Evolutionary conservation across 2,329 filamentous ascomycete species (phyloP).

Genomic region (Exophiala dermatitidis): DNA sequence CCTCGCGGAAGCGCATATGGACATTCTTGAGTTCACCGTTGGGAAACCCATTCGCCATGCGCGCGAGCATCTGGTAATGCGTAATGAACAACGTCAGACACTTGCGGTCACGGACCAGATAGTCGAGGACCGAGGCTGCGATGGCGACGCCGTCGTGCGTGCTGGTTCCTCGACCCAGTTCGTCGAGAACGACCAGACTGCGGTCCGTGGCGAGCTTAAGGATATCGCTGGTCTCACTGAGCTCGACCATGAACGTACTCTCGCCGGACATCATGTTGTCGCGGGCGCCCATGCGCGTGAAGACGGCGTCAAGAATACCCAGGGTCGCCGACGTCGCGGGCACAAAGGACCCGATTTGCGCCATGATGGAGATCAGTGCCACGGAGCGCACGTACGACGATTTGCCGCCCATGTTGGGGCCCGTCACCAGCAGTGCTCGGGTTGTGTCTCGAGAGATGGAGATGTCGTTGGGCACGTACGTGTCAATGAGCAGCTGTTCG

Average conservation of each 20-base stretch:
- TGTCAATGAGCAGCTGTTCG: constrained; percentile 75
- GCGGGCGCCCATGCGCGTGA: constrained; percentile 90
- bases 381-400: constrained; percentile 94
- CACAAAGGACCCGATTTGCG: constrained; percentile 90
- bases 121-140: constrained; percentile 80
- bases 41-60: constrained; percentile 62
- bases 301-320: constrained; percentile 82
- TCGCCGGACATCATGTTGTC: constrained; percentile 95
- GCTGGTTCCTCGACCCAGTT: constrained; percentile 84
- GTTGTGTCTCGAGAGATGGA: constrained; percentile 58
- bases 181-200: constrained; percentile 84
- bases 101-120: constrained; percentile 65
- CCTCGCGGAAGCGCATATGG: constrained; percentile 80
- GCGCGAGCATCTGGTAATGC: constrained; percentile 84
- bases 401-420: constrained; percentile 98
- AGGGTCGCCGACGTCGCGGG: constrained; percentile 68
- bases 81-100: constrained; percentile 93
- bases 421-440: constrained; percentile 80
- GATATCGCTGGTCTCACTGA: constrained; percentile 86
- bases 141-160: constrained; percentile 97
- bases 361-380: constrained; percentile 85
- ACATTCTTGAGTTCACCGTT: constrained; percentile 68
- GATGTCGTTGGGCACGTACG: constrained; percentile 88
- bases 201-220: constrained; percentile 79
- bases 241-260: constrained; percentile 95